Evolutionary conservation across 1,284 basidiomycete species (phyloP).

Genomic region (Anthracocystis setariae): DNA sequence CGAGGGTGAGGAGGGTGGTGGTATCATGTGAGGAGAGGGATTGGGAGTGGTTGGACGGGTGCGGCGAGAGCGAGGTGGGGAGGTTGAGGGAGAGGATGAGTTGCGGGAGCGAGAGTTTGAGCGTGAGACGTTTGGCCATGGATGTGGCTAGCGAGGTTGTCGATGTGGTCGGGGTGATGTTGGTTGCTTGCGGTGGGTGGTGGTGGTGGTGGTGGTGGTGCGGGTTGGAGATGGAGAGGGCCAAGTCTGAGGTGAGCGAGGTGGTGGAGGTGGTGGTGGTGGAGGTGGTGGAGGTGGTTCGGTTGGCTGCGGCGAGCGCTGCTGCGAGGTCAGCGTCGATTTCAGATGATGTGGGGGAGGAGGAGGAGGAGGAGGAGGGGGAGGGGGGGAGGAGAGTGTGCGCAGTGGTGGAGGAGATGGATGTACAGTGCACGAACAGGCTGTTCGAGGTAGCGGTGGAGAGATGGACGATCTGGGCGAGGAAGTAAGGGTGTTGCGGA

Average conservation of each 20-base stretch:
- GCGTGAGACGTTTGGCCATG: slow-evolving; percentile 29
- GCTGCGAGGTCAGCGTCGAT: slow-evolving; percentile 18
- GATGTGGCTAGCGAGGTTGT: slow-evolving; percentile 12
- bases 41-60: slow-evolving; percentile 2
- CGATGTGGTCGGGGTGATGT: slow-evolving; percentile 7
- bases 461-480: slow-evolving; percentile 29
- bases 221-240: slow-evolving; percentile 38
- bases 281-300: neutral
- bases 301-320: slow-evolving; percentile 22
- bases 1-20: slow-evolving; percentile 37
- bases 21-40: slow-evolving; percentile 35
- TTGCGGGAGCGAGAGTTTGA: slow-evolving; percentile 34
- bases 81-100: slow-evolving; percentile 52
- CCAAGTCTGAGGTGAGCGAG: slow-evolving; percentile 31
- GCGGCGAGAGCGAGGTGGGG: slow-evolving; percentile 18
- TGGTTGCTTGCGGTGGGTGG: slow-evolving; percentile 1
- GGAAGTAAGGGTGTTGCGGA: slow-evolving; percentile 10
- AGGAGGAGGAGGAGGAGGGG: neutral
- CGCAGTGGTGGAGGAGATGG: slow-evolving; percentile 15
- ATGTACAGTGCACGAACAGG: slow-evolving; percentile 29
- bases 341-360: neutral
- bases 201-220: neutral
- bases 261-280: slow-evolving; percentile 5
- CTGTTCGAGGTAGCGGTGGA: slow-evolving; percentile 3
- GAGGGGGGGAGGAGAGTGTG: neutral